phyloP scores from a whole-genome alignment of 2,329 filamentous ascomycete species.

The Periconia digitata region DNA sequence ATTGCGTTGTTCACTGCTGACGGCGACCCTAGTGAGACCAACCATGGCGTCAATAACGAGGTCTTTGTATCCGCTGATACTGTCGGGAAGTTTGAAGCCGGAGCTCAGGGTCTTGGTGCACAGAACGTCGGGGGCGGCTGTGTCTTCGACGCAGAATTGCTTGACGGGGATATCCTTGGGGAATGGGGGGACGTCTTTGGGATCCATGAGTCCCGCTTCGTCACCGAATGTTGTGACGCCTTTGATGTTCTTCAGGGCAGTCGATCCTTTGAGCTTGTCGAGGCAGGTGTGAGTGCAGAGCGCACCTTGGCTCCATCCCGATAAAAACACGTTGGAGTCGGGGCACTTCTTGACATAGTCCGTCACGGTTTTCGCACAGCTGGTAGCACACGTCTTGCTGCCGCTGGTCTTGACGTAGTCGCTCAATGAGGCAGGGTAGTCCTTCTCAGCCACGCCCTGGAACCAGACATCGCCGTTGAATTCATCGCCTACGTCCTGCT shows the following conservation, averaged over 20 bases:
- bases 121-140: slow-evolving; percentile 8
- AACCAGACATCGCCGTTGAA: slow-evolving; percentile 6
- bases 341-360: slow-evolving; percentile 9
- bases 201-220: slow-evolving; percentile 9
- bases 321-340: slow-evolving; percentile 5
- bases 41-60: not conserved
- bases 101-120: slow-evolving; percentile 11
- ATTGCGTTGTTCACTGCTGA: slow-evolving; percentile 5
- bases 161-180: slow-evolving; percentile 3
- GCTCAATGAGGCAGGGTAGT: slow-evolving; percentile 9
- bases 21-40: slow-evolving; percentile 4
- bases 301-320: slow-evolving; percentile 14
- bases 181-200: not conserved
- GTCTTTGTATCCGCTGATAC: slow-evolving; percentile 5
- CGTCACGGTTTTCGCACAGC: slow-evolving; percentile 6
- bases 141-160: slow-evolving; percentile 10
- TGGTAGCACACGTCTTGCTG: slow-evolving; percentile 7
- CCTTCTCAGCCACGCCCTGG: slow-evolving; percentile 7
- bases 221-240: slow-evolving; percentile 12
- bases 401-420: slow-evolving; percentile 10
- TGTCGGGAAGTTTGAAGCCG: slow-evolving; percentile 8
- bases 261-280: slow-evolving; percentile 4
- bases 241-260: slow-evolving; percentile 2
- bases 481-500: not conserved
- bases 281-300: slow-evolving; percentile 14